phyloP scores from a whole-genome alignment of 2,329 filamentous ascomycete species.

The Talaromyces sp. region DNA sequence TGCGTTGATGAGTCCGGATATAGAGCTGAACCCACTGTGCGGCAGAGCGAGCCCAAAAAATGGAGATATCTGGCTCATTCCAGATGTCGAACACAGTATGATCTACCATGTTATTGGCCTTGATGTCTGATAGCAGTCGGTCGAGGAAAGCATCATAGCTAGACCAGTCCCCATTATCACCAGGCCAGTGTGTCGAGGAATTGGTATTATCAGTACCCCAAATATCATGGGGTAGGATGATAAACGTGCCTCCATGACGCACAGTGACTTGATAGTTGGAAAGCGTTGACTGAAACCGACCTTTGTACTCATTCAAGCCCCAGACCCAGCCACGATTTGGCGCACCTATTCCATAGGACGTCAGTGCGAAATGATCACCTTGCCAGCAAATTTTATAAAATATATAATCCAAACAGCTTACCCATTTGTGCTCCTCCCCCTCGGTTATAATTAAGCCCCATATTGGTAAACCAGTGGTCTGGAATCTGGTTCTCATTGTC shows the following conservation, averaged over 20 bases:
- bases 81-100: conserved; percentile 47
- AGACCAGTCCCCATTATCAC: conserved; percentile 48
- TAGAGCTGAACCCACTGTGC: conserved; percentile 41
- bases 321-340: conserved; percentile 38
- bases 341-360: conserved; percentile 10
- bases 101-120: conserved; percentile 24
- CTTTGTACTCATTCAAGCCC: conserved; percentile 30
- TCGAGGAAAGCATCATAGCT: conserved; percentile 19
- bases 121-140: conserved; percentile 19
- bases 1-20: conserved; percentile 33
- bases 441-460: conserved; percentile 39
- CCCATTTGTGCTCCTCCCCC: conserved; percentile 41
- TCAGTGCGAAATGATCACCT: background rate
- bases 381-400: too few species aligned
- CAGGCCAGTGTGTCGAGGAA: conserved; percentile 40
- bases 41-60: conserved; percentile 35
- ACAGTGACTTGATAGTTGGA: conserved; percentile 44
- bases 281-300: conserved; percentile 41
- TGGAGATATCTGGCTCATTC: conserved; percentile 48
- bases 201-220: conserved; percentile 47
- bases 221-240: conserved; percentile 43
- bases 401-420: background rate
- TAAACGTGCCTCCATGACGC: conserved; percentile 41
- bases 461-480: conserved; percentile 35
- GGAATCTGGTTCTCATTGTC: conserved; percentile 37